Percentiles rank a stretch among this genome's conserved stretches.
These are phyloP conservation scores for Hortiboletus rubellus DNA, from an alignment of 1,284 basidiomycete genomes.

Conservation along the genomic window DNA sequence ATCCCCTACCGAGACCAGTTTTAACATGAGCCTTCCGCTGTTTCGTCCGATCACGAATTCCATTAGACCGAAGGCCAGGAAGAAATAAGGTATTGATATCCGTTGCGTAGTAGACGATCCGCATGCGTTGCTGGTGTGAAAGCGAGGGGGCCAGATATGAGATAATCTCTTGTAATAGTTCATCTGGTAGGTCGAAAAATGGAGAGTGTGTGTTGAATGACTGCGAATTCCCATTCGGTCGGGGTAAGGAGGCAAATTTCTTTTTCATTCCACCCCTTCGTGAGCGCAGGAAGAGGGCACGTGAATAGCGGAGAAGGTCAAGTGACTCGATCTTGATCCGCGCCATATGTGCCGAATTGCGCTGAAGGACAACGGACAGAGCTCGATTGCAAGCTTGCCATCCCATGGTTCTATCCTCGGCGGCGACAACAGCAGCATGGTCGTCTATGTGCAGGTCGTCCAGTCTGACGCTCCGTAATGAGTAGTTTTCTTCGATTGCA, in stretches of 20 bases:
- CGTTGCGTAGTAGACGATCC: slow-evolving; percentile 56
- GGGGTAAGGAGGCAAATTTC: slow-evolving; percentile 6
- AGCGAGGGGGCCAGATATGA: slow-evolving; percentile 60
- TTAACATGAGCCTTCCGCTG: slow-evolving; percentile 4
- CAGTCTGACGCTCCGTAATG: slow-evolving; percentile 50
- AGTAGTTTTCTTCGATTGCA: slow-evolving; percentile 49
- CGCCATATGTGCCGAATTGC: slow-evolving; percentile 37
- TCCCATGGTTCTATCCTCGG: slow-evolving; percentile 35
- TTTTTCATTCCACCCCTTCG: background rate
- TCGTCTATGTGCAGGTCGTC: slow-evolving; percentile 41
- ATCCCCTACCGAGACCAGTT: slow-evolving; percentile 8
- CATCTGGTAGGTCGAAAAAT: slow-evolving; percentile 53
- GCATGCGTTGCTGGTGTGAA: slow-evolving; percentile 55
- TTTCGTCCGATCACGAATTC: background rate
- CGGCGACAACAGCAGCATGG: slow-evolving; percentile 5
- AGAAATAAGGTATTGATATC: slow-evolving; percentile 52
- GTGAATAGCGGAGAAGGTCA: slow-evolving; percentile 50
- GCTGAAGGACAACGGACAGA: slow-evolving; percentile 42
- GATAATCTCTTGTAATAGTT: slow-evolving; percentile 61
- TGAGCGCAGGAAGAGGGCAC: slow-evolving; percentile 48
- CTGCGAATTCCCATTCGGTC: slow-evolving; percentile 4
- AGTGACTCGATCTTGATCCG: slow-evolving; percentile 52
- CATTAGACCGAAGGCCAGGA: slow-evolving; percentile 14
- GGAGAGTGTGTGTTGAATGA: slow-evolving; percentile 15
- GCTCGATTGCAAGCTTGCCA: slow-evolving; percentile 35